Conservation (phyloP, 2,329 filamentous ascomycete genomes). For the Aspergillus pseudoviridinutans region DNA sequence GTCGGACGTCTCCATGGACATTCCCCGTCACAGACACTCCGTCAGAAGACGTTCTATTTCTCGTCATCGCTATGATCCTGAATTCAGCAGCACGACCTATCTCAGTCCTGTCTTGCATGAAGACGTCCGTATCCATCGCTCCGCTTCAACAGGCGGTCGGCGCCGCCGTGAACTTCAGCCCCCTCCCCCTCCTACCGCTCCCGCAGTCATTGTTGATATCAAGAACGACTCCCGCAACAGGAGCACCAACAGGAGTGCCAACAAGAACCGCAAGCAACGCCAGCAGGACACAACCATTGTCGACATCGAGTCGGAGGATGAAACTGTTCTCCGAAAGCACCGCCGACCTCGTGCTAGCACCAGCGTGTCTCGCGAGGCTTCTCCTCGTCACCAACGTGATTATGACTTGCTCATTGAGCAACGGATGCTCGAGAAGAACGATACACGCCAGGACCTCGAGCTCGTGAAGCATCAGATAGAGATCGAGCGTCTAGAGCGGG, state of each 20-base stretch:
- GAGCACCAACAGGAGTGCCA: slow-evolving; percentile 21
- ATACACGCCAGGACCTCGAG: slow-evolving; percentile 33
- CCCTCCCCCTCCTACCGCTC: slow-evolving; percentile 16
- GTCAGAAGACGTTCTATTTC: slow-evolving; percentile 31
- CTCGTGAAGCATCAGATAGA: slow-evolving; percentile 33
- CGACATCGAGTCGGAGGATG: slow-evolving; percentile 26
- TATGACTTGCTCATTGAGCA: slow-evolving; percentile 33
- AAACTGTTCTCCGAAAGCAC: slow-evolving; percentile 13
- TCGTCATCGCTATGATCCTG: slow-evolving; percentile 24
- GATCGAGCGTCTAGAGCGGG: slow-evolving; percentile 32
- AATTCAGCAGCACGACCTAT: slow-evolving; percentile 19
- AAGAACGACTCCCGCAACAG: slow-evolving; percentile 28
- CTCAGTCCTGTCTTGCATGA: slow-evolving; percentile 22
- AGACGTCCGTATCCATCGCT: slow-evolving; percentile 26
- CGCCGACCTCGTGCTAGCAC: slow-evolving; percentile 19
- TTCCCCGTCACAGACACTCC: slow-evolving; percentile 16
- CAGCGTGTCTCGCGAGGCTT: slow-evolving; percentile 21
- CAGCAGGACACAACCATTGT: slow-evolving; percentile 10
- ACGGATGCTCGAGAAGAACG: slow-evolving; percentile 30
- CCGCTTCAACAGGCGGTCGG: slow-evolving; percentile 32
- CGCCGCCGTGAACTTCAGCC: slow-evolving; percentile 21
- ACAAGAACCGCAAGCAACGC: slow-evolving; percentile 17
- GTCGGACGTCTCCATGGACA: slow-evolving; percentile 31
- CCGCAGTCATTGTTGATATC: slow-evolving; percentile 34
- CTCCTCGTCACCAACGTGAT: slow-evolving; percentile 26